phyloP scores from a whole-genome alignment of 345 rosid genomes.

The Sapria himalayana region DNA sequence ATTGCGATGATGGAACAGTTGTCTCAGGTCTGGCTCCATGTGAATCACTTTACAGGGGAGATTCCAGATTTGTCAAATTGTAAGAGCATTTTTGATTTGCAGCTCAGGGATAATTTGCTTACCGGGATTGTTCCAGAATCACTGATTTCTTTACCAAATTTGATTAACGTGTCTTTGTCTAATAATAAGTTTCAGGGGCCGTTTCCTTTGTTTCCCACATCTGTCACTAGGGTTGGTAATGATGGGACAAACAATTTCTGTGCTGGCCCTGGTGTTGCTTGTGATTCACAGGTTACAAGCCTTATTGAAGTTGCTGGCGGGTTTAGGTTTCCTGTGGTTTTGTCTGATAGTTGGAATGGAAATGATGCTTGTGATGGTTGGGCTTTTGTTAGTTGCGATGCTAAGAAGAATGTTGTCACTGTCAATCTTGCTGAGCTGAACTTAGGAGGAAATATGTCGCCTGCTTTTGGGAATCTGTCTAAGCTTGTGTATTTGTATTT shows the following conservation, averaged over 20 bases:
- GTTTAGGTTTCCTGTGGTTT: constrained; percentile 35
- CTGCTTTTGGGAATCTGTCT: constrained; percentile 32
- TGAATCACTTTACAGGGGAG: constrained; percentile 46
- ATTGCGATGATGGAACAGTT: constrained; percentile 34
- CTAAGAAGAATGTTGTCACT: constrained; percentile 14
- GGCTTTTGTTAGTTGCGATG: constrained; percentile 34
- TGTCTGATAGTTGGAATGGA: constrained; percentile 56
- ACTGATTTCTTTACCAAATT: constrained; percentile 14
- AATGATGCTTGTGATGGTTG: constrained; percentile 42
- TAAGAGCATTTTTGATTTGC: constrained; percentile 30
- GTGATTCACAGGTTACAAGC: constrained; percentile 35
- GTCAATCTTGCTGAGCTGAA: constrained; percentile 29
- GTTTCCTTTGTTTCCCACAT: constrained; percentile 16
- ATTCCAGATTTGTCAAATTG: constrained; percentile 59
- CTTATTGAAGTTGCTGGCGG: constrained; percentile 44
- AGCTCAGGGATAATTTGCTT: constrained; percentile 49
- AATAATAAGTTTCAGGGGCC: constrained; percentile 73
- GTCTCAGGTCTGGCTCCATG: constrained; percentile 47
- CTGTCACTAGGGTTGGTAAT: constrained; percentile 8
- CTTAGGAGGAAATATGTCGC: constrained; percentile 41
- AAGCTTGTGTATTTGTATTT: constrained; percentile 26
- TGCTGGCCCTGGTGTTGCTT: constrained; percentile 12
- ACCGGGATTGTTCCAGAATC: constrained; percentile 45
- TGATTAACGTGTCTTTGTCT: constrained; percentile 25
- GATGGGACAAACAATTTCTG: constrained; percentile 31